phyloP scores from a whole-genome alignment of 2,329 filamentous ascomycete species.

The Aspergillus quadricinctus region DNA sequence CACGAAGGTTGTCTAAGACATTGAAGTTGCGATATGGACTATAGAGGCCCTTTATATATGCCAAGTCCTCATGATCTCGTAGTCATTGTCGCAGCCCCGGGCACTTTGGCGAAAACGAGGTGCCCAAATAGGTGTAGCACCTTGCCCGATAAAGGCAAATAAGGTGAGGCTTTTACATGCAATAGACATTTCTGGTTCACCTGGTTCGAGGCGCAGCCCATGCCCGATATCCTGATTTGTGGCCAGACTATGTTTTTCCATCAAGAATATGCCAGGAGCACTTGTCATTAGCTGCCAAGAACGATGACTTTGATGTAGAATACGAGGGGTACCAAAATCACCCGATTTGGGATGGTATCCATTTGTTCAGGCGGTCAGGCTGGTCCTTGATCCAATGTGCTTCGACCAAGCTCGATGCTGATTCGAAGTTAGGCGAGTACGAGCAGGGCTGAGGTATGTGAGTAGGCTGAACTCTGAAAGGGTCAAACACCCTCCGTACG shows the following conservation, averaged over 20 bases:
- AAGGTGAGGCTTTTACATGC: neutral
- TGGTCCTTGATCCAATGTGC: neutral
- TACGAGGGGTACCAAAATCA: neutral
- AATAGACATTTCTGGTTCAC: neutral
- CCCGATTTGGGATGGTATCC: neutral
- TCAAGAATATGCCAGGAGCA: too few species aligned
- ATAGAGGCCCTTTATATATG: neutral
- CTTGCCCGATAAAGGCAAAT: too few species aligned
- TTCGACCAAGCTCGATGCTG: neutral
- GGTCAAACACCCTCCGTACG: too few species aligned
- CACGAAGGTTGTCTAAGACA: neutral
- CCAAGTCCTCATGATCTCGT: neutral
- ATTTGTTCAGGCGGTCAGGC: neutral
- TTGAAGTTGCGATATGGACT: neutral
- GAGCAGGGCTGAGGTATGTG: conserved; percentile 10
- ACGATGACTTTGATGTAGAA: neutral
- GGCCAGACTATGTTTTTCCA: too few species aligned
- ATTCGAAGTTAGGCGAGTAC: conserved; percentile 8
- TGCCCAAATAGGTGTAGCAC: conserved; percentile 9
- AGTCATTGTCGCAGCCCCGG: neutral
- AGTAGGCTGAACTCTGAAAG: too few species aligned
- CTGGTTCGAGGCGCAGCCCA: neutral
- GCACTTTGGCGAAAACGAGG: conserved; percentile 20
- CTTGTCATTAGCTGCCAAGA: neutral
- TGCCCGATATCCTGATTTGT: neutral